Evolutionary conservation across 495 filamentous ascomycete genomes (phyloP), one percentile per base, ranked within the genome.

Genomic region (Aspergillus baeticus): DNA sequence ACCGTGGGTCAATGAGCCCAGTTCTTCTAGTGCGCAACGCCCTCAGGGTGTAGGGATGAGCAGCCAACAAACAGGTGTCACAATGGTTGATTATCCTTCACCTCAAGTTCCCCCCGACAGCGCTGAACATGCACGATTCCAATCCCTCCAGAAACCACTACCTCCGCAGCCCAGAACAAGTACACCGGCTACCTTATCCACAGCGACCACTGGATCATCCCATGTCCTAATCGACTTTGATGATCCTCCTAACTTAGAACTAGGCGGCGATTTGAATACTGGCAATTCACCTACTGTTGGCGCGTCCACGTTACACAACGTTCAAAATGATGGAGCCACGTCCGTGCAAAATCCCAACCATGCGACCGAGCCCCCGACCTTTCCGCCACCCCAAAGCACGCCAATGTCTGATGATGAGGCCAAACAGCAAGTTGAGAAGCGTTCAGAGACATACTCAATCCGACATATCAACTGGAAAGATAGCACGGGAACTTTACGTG

Each of bases 361-460:
- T 1, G 15, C 47, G 10, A 34, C 45, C 14, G 29, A 18, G 44
- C 50, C 31, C 34, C 21, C 44, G 1, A 20, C n/a, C 29, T 18
- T 43, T 34, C 61, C 55, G 33, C 50, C 51, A 1, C 34, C 48
- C 18, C 34, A 55, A 22, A 59, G 44, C 35, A 36, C 48, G 10
- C 49, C 54, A 7, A 44, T 71, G 17, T 68, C 73, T 11, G 64
- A 74, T 31, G 57, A 63, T 0, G 72, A 78, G n/a, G 62, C 59
- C n/a, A 63, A 69, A 7, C 70, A 61, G 47, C 70, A 76, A 36
- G 68, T 67, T 23, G 69, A 74, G 39, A 79, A 83, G 59, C 69
- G 79, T 63, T 77, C 79, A 36, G 84, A 89, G 60, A 85, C 85
- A 0, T 90, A 90, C 62, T 77, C 83, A n/a, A 87, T 90, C 54